Evolutionary conservation across 495 filamentous ascomycete species (phyloP), one percentile per base, ranked within the genome.

Genomic region (Copromyces sp.): DNA sequence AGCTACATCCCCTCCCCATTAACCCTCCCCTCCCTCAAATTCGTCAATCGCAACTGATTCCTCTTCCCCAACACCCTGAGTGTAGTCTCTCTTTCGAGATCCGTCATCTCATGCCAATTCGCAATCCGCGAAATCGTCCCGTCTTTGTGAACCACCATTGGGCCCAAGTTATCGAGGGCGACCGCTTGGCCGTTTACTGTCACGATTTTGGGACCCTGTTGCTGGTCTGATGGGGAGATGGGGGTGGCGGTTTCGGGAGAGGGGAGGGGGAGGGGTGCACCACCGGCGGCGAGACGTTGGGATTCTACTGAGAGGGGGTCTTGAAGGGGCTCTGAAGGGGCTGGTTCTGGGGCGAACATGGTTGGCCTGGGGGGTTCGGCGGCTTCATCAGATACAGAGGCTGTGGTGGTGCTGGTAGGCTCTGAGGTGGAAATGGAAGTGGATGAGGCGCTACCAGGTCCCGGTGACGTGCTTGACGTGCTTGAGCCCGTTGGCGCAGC

Each of bases 61-160:
- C 90, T 80, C 85, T 87, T 88, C 41, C 87, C 86, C 74, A 92
- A 74, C 24, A 92, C 80, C 42, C 90, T 83, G 76, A 92, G 70
- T 61, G 90, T 90, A 78, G 87, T 90, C 74, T 85, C 77, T 73
- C 83, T 82, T 81, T 92, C 89, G 35, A 87, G 84, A 20, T 87
- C 89, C 14, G 85, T 82, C 90, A 92, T 91, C 75, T 89, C 81
- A 39, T 79, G 82, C 90, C 90, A 92, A 80, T 92, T 92, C 71
- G 84, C 76, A 73, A 92, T 90, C 24, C 89, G 86, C 75, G 87
- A 87, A 41, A 91, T 77, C 24, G 88, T 87, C 16, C 90, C 90
- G 80, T 92, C 89, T 44, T 82, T 77, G 75, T 89, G 89, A n/a
- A 92, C 88, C 2, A 92, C 88, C 79, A 91, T 85, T 3, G 90